A percentile compares a stretch with the other conserved stretches of the same genome.
These are phyloP conservation scores for Eutypella sp. DNA, from an alignment of 2,329 filamentous ascomycete genomes.

Conservation along the genomic window DNA sequence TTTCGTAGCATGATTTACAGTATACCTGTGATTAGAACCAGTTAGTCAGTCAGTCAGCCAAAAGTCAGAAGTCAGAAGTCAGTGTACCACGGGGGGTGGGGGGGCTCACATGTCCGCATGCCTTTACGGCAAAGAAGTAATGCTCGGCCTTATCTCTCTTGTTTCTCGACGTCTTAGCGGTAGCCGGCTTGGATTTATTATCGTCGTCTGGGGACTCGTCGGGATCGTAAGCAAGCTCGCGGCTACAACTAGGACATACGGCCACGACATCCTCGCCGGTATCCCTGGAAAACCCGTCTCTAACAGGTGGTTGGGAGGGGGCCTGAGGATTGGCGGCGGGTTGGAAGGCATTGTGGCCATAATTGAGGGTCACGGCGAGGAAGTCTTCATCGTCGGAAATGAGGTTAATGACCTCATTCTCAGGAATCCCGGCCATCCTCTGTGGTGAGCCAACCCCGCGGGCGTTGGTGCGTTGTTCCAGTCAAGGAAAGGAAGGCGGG, in stretches of 20 bases:
- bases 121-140: constrained; percentile 88
- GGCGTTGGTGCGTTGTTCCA: constrained; percentile 12
- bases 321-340: constrained; percentile 2
- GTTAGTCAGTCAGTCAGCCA: constrained; percentile 21
- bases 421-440: neutral
- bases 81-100: neutral
- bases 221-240: constrained; percentile 74
- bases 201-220: constrained; percentile 28
- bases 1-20: constrained; percentile 57
- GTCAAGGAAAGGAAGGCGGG: neutral
- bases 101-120: constrained; percentile 77
- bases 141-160: constrained; percentile 60
- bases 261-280: constrained; percentile 68
- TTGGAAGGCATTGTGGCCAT: constrained; percentile 17
- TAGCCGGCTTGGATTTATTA: constrained; percentile 12
- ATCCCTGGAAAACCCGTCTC: constrained; percentile 75
- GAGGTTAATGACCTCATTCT: constrained; percentile 19
- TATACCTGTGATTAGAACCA: constrained; percentile 51
- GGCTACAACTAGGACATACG: constrained; percentile 80
- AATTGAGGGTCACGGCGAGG: constrained; percentile 16
- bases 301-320: constrained; percentile 47
- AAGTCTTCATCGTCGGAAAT: constrained; percentile 24
- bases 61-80: constrained; percentile 3
- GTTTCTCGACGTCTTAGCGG: constrained; percentile 36
- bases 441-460: too few species aligned